Conservation (phyloP, 2,329 filamentous ascomycete genomes). For the Metarhizium anisopliae region DNA sequence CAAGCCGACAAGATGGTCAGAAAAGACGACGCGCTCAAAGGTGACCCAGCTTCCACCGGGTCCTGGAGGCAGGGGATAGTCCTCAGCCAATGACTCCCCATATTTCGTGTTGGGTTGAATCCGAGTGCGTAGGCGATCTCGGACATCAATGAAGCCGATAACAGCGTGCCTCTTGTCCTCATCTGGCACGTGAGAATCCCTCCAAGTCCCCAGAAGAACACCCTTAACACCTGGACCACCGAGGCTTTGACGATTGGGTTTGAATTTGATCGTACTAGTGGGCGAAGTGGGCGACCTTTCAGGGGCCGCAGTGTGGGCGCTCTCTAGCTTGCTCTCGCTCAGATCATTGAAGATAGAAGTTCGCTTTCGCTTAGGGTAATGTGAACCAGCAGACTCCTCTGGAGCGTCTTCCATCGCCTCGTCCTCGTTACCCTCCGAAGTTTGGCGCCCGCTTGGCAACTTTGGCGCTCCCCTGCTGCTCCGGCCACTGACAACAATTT, state of each 20-base stretch:
- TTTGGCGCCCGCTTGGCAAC: conserved; percentile 12
- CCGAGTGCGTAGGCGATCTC: conserved; percentile 51
- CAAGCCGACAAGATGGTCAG: conserved; percentile 44
- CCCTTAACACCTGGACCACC: conserved; percentile 29
- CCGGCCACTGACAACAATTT: conserved; percentile 42
- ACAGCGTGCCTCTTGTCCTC: conserved; percentile 46
- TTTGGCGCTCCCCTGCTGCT: conserved; percentile 25
- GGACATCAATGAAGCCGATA: conserved; percentile 53
- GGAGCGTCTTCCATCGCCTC: conserved; percentile 33
- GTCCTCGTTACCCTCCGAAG: conserved; percentile 30
- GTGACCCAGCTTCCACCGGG: conserved; percentile 57
- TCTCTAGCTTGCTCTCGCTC: conserved; percentile 38
- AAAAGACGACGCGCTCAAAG: conserved; percentile 51
- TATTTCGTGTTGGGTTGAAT: conserved; percentile 41
- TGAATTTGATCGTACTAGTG: conserved; percentile 15
- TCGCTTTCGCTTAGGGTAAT: conserved; percentile 49
- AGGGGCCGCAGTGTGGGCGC: conserved; percentile 17
- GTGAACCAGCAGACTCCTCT: conserved; percentile 26
- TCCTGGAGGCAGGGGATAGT: conserved; percentile 44
- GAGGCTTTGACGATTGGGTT: conserved; percentile 17
- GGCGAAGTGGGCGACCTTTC: conserved; percentile 16
- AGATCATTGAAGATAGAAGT: conserved; percentile 39
- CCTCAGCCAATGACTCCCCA: conserved; percentile 36
- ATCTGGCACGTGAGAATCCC: conserved; percentile 44
- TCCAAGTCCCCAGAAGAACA: conserved; percentile 49